Percentiles rank a stretch among this genome's conserved stretches.
Conservation (phyloP, 2,329 filamentous ascomycete species). For the Aspergillus uvarum region DNA sequence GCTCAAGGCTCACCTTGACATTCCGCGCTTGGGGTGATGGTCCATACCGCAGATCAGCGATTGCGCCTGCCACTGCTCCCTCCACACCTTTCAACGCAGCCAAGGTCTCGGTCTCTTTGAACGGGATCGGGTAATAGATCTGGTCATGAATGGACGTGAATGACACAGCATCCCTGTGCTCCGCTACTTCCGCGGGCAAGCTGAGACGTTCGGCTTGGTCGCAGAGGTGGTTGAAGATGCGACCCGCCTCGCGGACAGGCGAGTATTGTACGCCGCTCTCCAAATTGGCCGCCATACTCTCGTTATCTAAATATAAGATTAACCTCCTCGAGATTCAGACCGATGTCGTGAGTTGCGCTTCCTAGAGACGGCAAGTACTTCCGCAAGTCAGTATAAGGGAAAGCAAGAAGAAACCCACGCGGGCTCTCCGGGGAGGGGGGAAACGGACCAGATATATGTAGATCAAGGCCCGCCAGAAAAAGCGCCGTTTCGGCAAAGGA, state of each 20-base stretch:
- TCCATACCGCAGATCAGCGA: constrained; percentile 58
- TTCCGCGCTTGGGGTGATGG: constrained; percentile 36
- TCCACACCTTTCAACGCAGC: constrained; percentile 61
- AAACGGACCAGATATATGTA: not conserved
- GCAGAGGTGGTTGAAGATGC: constrained; percentile 39
- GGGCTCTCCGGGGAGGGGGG: not conserved
- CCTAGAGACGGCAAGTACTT: not conserved
- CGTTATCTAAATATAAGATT: not conserved
- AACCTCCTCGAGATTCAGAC: not conserved
- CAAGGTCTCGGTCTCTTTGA: constrained; percentile 55
- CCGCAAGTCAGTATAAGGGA: not conserved
- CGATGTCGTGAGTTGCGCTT: not conserved
- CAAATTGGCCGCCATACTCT: constrained; percentile 19
- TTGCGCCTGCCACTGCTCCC: constrained; percentile 58
- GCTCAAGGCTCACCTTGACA: constrained; percentile 39
- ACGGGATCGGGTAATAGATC: constrained; percentile 46
- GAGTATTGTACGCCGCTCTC: constrained; percentile 28
- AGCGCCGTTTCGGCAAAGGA: not conserved
- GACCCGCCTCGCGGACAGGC: constrained; percentile 36
- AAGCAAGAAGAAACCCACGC: no score
- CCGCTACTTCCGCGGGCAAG: constrained; percentile 33
- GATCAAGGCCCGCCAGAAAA: constrained; percentile 7
- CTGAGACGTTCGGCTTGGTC: constrained; percentile 35
- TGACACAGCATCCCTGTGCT: constrained; percentile 34
- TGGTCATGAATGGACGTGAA: constrained; percentile 40